Evolutionary conservation across 192 early-diverging fungal genomes (phyloP).

Genomic region (Podila epigama): DNA sequence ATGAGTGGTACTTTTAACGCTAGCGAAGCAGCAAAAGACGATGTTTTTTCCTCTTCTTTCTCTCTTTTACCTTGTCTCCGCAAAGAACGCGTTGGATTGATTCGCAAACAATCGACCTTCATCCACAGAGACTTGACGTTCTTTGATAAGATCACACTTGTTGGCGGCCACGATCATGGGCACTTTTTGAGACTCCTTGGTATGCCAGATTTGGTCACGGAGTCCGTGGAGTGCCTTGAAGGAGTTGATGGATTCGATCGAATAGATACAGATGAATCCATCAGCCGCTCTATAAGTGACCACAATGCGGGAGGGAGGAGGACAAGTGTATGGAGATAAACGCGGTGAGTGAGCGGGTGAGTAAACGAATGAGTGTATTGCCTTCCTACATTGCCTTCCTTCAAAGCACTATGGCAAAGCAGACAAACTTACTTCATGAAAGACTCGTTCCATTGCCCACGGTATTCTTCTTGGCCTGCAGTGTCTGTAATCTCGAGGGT

Average conservation of each 20-base stretch:
- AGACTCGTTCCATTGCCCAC: slow-evolving; percentile 39
- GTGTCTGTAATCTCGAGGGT: slow-evolving; percentile 83
- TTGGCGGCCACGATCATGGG: slow-evolving; percentile 89
- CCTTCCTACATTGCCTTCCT: no score
- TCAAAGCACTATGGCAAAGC: not conserved
- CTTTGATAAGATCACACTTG: slow-evolving; percentile 80
- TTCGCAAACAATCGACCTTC: slow-evolving; percentile 65
- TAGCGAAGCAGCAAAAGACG: no score
- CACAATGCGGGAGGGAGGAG: slow-evolving; percentile 62
- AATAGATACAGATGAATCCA: slow-evolving; percentile 87
- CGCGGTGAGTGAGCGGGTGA: not conserved
- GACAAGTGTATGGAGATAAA: not conserved
- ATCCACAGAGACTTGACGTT: slow-evolving; percentile 63
- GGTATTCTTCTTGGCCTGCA: slow-evolving; percentile 86
- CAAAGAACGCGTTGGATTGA: slow-evolving; percentile 63
- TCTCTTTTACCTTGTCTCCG: slow-evolving; percentile 60
- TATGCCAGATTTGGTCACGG: slow-evolving; percentile 76
- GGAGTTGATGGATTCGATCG: slow-evolving; percentile 74
- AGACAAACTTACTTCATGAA: slow-evolving; percentile 33
- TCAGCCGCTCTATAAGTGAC: slow-evolving; percentile 87
- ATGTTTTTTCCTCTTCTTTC: not conserved
- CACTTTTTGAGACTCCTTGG: slow-evolving; percentile 79
- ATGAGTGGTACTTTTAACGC: no score
- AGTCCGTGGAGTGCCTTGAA: slow-evolving; percentile 82
- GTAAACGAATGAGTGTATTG: not conserved